Evolutionary conservation across 2,329 filamentous ascomycete genomes (phyloP).

Genomic region (Sordariomycetes sp.): DNA sequence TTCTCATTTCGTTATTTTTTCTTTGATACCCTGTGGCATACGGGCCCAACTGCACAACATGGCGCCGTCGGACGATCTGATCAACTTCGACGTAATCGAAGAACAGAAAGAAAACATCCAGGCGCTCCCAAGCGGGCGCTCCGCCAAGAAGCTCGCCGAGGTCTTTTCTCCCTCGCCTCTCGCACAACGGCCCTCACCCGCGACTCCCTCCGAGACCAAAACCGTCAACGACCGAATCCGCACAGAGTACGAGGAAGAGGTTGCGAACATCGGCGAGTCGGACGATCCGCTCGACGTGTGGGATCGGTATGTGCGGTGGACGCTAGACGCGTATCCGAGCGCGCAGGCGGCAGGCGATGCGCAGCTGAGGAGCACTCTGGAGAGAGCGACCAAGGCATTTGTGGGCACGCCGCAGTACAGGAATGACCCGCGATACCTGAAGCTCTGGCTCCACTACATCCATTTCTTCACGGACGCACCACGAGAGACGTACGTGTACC

Average conservation of each 20-base stretch:
- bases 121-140: constrained; percentile 75
- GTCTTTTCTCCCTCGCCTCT: constrained; percentile 61
- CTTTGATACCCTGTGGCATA: constrained; percentile 1
- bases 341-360: constrained; percentile 86
- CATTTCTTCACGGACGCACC: constrained; percentile 87
- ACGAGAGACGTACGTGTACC: constrained; percentile 82
- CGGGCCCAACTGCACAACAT: constrained; percentile 22
- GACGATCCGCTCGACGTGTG: constrained; percentile 94
- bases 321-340: constrained; percentile 85
- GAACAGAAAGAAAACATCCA: constrained; percentile 97
- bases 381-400: constrained; percentile 87
- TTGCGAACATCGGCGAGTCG: constrained; percentile 68
- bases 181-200: constrained; percentile 41
- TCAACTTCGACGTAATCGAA: constrained; percentile 88
- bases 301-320: constrained; percentile 96
- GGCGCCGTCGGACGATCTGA: constrained; percentile 39
- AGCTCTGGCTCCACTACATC: constrained; percentile 91
- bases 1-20: neutral
- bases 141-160: constrained; percentile 77
- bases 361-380: constrained; percentile 78
- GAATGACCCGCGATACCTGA: constrained; percentile 89
- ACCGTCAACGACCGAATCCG: constrained; percentile 71
- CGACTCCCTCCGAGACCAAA: constrained; percentile 61
- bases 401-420: constrained; percentile 79
- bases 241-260: constrained; percentile 76